Evolutionary conservation across 2,329 filamentous ascomycete species (phyloP).

Genomic region (Beauveria bassiana): DNA sequence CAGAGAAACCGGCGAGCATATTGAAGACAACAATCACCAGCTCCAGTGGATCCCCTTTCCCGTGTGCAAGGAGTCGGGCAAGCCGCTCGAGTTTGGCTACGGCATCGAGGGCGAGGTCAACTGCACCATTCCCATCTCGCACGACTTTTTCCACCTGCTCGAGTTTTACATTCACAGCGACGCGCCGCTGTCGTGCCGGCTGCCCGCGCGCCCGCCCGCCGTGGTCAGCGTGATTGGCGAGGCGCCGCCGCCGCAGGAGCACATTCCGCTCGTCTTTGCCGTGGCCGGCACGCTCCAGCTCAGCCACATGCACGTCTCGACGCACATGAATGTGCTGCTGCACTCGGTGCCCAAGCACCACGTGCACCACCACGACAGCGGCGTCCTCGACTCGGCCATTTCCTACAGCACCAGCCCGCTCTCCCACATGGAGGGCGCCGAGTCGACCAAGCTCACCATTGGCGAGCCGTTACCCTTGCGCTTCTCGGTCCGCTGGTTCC

Average conservation of each 20-base stretch:
- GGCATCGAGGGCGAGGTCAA: constrained; percentile 75
- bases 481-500: constrained; percentile 84
- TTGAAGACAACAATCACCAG: constrained; percentile 71
- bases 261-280: constrained; percentile 81
- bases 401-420: constrained; percentile 78
- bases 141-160: constrained; percentile 76
- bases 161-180: constrained; percentile 99
- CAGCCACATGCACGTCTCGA: constrained; percentile 84
- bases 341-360: constrained; percentile 61
- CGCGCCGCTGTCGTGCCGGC: constrained; percentile 82
- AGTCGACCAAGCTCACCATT: constrained; percentile 66
- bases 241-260: constrained; percentile 44
- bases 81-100: constrained; percentile 78
- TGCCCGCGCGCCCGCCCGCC: constrained; percentile 65
- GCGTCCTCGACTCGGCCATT: constrained; percentile 77
- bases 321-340: constrained; percentile 81
- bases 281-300: constrained; percentile 82
- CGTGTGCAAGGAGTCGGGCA: constrained; percentile 77
- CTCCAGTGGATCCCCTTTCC: constrained; percentile 91
- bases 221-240: constrained; percentile 49
- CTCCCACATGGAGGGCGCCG: constrained; percentile 46
- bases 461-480: constrained; percentile 74
- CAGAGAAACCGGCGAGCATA: constrained; percentile 84
- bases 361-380: constrained; percentile 56
- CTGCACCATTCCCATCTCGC: constrained; percentile 71